Evolutionary conservation across 345 rosid genomes (phyloP), one percentile per base, ranked within the genome.

Genomic region (Bruguiera sexangula): DNA sequence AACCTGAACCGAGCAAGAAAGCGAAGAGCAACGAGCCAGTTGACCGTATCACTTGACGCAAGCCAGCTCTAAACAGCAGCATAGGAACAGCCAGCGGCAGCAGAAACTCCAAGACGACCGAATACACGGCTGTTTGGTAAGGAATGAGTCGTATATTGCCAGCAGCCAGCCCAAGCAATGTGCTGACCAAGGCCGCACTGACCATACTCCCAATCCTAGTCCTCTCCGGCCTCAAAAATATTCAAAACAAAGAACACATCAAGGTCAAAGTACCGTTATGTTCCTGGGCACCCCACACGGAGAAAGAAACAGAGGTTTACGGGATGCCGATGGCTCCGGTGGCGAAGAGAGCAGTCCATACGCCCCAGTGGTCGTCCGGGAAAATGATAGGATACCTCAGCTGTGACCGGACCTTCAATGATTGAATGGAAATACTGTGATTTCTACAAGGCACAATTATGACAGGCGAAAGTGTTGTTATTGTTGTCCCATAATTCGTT

Each of bases 251-350:
- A 43, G 50, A 43, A 43, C 50, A 43, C 18, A 43, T 43, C 18
- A 13, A 13, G 16, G 50, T 43, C 50, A 43, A 3, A 13, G 18
- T 43, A 43, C 18, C 3, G 50, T 43, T 43, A 3, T 10, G 10
- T 27, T 4, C 4, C 27, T 19, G n/a, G 2, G 37, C 16, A 50
- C 19, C 13, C 21, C 29, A 26, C 6, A 19, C 15, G 11, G 15
- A 52, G 20, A 37, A 5, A 56, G 54, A 32, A 13, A 54, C 8
- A 39, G 22, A 43, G 6, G 24, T 34, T 59, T 81, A 88, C 96
- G 96, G 90, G 75, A 93, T 78, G 26, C 97, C 98, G 36, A 89
- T 85, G 66, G 94, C 91, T n/a, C 97, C 97, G 58, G 87, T 65
- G 77, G 92, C 86, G 77, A 93, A 85, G 78, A 90, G 89, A 73